Base-by-base conservation (phyloP, 352 stramenopile genomes). In the Phytophthora pseudosyringae region DNA sequence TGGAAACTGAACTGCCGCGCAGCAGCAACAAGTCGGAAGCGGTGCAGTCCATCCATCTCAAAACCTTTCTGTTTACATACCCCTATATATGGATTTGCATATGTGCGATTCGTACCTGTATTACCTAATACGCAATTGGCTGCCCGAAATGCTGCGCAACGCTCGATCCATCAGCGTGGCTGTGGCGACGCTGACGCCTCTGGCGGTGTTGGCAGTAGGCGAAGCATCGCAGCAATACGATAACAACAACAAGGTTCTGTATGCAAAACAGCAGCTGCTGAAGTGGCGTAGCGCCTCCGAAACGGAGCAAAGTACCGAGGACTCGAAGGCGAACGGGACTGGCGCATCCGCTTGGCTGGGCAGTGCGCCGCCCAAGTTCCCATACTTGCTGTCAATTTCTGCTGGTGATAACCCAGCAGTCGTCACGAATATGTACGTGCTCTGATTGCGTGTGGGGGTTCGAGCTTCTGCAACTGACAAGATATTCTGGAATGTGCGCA, bases 341-440 rank as follows among this genome's bases (percentile, higher is more conserved):
- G 60, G 29, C 13, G 41, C 55, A 26, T 62, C 45, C 6, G 45
- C 56, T 44, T 93, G 80, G 84, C 69, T 93, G 36, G 63, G 78
- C 47, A 67, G 60, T 48, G 73, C 85, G 45, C 55, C 56, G 29
- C 80, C 85, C 12, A 81, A 81, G 56, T 90, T 94, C 29, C 85
- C 85, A 15, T 92, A 89, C 46, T 47, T 92, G 39, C 35, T 94
- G 31, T 79, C 76, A 9, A 66, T 86, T 10, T 89, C 85, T 0
- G 36, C 75, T 6, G 85, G 79, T 8, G 85, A 94, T 54, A 76
- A 87, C 25, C 78, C 71, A 1, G 52, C 29, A 0, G 52, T 68
- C 13, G 77, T 86, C 5, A 43, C 38, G 1, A 64, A 64, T 28
- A 50, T 40, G 78, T 88, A 73, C 1, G 65, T 57, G 16, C 4